Percentiles rank a stretch among this genome's conserved stretches.
phyloP scores from a whole-genome alignment of 345 rosid genomes.

The Eucalyptus marginata region DNA sequence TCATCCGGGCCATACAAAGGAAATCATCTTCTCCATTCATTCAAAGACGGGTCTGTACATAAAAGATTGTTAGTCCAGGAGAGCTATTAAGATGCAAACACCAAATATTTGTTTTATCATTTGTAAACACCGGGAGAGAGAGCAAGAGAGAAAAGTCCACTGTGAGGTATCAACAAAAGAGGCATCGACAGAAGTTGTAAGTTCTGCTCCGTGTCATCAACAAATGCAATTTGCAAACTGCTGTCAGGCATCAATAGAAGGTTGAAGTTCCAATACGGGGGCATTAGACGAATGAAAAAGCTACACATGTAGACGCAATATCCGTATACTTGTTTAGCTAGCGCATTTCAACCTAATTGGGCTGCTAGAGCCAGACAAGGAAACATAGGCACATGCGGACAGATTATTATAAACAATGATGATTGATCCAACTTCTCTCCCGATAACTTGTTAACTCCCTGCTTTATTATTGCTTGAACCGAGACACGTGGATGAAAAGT shows the following conservation, averaged over 20 bases:
- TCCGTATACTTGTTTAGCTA: not conserved
- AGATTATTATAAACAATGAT: not conserved
- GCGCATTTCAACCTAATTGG: not conserved
- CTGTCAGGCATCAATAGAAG: not conserved
- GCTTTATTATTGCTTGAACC: not conserved
- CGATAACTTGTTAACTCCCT: not conserved
- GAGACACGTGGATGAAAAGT: not conserved
- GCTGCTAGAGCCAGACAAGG: not conserved
- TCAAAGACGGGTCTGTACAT: not conserved
- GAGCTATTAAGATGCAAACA: not conserved
- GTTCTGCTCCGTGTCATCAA: not conserved
- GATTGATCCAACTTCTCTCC: not conserved
- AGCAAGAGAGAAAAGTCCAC: not conserved
- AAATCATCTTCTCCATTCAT: not conserved
- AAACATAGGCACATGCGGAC: not conserved
- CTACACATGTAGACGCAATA: not conserved
- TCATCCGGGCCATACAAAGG: not conserved
- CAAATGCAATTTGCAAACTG: not conserved
- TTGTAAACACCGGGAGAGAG: not conserved
- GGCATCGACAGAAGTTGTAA: not conserved
- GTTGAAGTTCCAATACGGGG: not conserved
- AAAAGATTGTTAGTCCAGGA: not conserved
- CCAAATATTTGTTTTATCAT: not conserved
- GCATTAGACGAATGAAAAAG: not conserved
- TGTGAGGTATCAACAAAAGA: not conserved